Conservation (phyloP, 768 basidiomycete genomes). For the Auricularia cornea region DNA sequence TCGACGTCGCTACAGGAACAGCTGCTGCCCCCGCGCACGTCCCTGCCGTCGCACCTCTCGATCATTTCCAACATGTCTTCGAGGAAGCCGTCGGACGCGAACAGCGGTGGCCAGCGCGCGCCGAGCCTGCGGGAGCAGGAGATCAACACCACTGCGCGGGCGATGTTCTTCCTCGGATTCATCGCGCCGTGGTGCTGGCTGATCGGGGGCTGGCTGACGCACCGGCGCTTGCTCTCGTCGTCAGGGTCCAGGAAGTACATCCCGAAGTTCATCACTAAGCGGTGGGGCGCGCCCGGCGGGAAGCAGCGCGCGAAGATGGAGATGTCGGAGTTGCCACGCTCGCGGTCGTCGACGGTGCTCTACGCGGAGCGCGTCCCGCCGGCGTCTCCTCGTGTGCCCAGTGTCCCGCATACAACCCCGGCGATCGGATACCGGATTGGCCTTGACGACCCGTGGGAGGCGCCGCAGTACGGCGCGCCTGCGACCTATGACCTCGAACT, state of each 20-base stretch:
- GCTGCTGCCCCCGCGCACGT: too few relatives aligned
- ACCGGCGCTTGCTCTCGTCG: constrained; percentile 9
- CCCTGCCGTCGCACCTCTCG: too few relatives aligned
- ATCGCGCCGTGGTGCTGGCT: constrained; percentile 68
- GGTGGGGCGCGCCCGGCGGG: neutral
- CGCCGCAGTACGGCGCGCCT: neutral
- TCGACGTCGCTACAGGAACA: too few relatives aligned
- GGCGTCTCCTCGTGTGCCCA: neutral
- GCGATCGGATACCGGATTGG: neutral
- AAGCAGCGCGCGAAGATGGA: neutral
- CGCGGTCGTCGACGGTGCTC: neutral
- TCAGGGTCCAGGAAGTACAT: too few relatives aligned
- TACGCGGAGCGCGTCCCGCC: neutral
- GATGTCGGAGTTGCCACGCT: neutral
- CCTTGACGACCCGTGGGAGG: neutral
- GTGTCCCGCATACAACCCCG: neutral
- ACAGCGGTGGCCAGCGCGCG: too few relatives aligned
- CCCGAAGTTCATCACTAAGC: too few relatives aligned
- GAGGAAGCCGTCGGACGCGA: too few relatives aligned
- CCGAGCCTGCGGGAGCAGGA: too few relatives aligned
- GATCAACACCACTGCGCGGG: neutral
- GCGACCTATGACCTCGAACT: neutral
- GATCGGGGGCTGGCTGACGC: constrained; percentile 65
- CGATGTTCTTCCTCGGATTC: constrained; percentile 68
- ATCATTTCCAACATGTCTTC: too few relatives aligned